Conservation (phyloP, 495 filamentous ascomycete species). For the Neurospora sp. region DNA sequence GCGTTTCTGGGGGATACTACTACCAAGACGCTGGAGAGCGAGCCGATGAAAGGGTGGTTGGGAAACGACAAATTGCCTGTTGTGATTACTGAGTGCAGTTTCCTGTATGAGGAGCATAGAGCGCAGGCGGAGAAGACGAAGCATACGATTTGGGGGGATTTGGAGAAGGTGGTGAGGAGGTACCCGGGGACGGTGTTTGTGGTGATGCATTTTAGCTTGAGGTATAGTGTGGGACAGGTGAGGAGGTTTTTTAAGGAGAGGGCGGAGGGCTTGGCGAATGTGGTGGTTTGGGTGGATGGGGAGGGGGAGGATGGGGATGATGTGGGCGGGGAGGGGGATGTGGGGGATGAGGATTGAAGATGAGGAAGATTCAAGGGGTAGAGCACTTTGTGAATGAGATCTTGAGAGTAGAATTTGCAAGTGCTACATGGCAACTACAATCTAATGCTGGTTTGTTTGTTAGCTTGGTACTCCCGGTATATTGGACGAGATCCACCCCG, state of each 20-base stretch:
- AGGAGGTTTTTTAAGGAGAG: conserved; percentile 20
- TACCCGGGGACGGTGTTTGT: conserved; percentile 25
- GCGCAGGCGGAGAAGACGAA: conserved; percentile 25
- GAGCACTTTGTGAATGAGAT: background rate
- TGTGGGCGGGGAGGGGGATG: background rate
- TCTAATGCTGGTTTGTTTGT: too few species aligned
- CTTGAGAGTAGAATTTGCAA: background rate
- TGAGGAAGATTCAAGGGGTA: background rate
- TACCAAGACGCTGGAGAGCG: conserved; percentile 9
- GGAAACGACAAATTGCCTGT: conserved; percentile 15
- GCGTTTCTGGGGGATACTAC: conserved; percentile 31
- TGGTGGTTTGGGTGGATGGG: conserved; percentile 30
- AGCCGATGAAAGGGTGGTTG: conserved; percentile 8
- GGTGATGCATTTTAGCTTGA: conserved; percentile 29
- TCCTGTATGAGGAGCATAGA: conserved; percentile 22
- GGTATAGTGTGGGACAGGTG: conserved; percentile 25
- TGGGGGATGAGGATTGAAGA: background rate
- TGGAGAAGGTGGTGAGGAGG: conserved; percentile 20
- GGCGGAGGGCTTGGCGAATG: conserved; percentile 19
- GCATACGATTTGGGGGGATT: conserved; percentile 27
- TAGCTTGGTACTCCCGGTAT: too few species aligned
- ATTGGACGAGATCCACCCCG: too few species aligned
- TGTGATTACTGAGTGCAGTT: conserved; percentile 31
- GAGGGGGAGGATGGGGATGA: conserved; percentile 1
- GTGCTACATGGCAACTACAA: background rate